These are phyloP conservation scores for Xerocomus spinulosus DNA, from an alignment of 768 basidiomycete species.

Conservation along the genomic window DNA sequence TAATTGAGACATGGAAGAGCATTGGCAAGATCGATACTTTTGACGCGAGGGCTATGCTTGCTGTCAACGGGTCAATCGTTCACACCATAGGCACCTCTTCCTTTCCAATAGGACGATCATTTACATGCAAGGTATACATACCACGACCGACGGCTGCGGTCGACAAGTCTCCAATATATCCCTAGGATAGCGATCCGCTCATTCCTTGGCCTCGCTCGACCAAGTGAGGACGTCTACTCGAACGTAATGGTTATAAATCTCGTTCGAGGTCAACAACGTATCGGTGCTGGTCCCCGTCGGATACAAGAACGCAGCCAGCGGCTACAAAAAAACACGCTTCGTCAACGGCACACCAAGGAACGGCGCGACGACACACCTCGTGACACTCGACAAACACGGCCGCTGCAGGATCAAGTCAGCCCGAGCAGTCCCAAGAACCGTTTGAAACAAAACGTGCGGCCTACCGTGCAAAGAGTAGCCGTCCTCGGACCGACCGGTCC, in stretches of 20 bases:
- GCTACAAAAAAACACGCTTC: conserved; percentile 24
- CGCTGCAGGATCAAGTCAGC: conserved; percentile 32
- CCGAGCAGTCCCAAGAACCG: not conserved
- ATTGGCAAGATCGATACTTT: not conserved
- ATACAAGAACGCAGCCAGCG: conserved; percentile 63
- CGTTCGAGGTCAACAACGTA: conserved; percentile 62
- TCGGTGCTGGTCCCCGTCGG: conserved; percentile 53
- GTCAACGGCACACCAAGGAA: not conserved
- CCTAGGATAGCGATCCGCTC: not conserved
- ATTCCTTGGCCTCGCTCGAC: conserved; percentile 11
- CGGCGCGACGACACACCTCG: conserved; percentile 35
- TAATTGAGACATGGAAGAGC: too few relatives aligned
- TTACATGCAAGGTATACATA: not conserved
- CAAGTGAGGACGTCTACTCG: conserved; percentile 45
- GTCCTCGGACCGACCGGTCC: conserved; percentile 55
- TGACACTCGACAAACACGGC: conserved; percentile 70
- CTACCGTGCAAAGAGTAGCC: conserved; percentile 57
- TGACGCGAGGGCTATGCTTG: not conserved
- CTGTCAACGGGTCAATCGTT: too few relatives aligned
- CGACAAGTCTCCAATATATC: not conserved
- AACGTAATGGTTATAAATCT: conserved; percentile 72
- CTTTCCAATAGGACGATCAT: not conserved
- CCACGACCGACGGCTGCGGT: not conserved
- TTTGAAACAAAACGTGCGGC: conserved; percentile 19
- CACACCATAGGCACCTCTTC: too few relatives aligned